These are phyloP conservation scores for Mycosphaerella arachidis DNA, from an alignment of 2,329 filamentous ascomycete species.

Conservation along the genomic window DNA sequence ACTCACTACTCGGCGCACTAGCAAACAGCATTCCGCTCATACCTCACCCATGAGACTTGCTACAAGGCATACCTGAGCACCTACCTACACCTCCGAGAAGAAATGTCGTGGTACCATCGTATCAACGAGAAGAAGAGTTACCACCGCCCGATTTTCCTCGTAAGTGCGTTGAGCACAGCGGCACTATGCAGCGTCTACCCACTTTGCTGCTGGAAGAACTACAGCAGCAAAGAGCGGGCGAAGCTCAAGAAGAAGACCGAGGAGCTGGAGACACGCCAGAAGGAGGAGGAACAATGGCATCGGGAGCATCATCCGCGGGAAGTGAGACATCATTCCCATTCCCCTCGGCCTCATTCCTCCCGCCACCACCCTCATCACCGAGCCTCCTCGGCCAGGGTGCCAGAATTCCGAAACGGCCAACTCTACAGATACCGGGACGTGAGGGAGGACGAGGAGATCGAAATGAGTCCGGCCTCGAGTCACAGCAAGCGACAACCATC, in stretches of 20 bases:
- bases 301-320: conserved; percentile 19
- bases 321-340: conserved; percentile 25
- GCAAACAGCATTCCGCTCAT: neutral
- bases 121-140: conserved; percentile 31
- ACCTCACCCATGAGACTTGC: neutral
- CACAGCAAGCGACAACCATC: conserved; percentile 14
- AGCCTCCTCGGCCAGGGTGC: conserved; percentile 16
- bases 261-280: conserved; percentile 23
- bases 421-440: conserved; percentile 22
- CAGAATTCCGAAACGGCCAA: conserved; percentile 16
- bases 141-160: conserved; percentile 31
- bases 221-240: conserved; percentile 30
- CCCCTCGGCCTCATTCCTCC: conserved; percentile 23
- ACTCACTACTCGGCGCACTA: conserved; percentile 1
- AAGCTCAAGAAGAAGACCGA: conserved; percentile 23
- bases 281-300: conserved; percentile 25
- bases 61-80: conserved; percentile 12
- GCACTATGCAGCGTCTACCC: conserved; percentile 35
- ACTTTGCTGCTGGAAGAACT: conserved; percentile 34
- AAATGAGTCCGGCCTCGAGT: conserved; percentile 15
- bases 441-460: conserved; percentile 16
- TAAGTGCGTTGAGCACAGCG: conserved; percentile 27
- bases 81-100: conserved; percentile 4
- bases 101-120: conserved; percentile 26
- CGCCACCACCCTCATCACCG: conserved; percentile 21